Percentiles rank a stretch among this genome's conserved stretches.
phyloP scores from a whole-genome alignment of 2,329 filamentous ascomycete species.

The Emmonsiellopsis sp. region DNA sequence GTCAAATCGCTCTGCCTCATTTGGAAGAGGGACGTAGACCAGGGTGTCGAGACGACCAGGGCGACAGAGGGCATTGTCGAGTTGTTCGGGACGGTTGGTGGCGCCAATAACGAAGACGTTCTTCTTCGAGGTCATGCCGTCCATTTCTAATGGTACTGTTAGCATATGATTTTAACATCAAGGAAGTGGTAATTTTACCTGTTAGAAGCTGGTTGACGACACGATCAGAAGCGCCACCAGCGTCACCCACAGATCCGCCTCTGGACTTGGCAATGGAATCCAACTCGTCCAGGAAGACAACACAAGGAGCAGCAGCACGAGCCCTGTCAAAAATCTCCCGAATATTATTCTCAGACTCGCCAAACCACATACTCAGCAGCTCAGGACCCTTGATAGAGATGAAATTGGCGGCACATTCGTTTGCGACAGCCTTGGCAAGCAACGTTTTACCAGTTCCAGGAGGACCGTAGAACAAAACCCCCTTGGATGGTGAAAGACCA shows the following conservation, averaged over 20 bases:
- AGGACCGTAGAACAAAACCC: conserved; percentile 97
- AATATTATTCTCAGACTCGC: conserved; percentile 99
- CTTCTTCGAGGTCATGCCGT: conserved; percentile 99
- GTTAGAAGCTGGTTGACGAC: conserved; percentile 99
- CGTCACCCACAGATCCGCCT: conserved; percentile 92
- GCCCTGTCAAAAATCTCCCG: conserved; percentile 99
- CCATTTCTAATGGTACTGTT: conserved; percentile 65
- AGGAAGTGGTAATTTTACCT: conserved; percentile 47
- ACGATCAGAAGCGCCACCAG: conserved; percentile 96
- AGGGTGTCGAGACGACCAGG: conserved; percentile 97
- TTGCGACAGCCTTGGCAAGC: conserved; percentile 98
- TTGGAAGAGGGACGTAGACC: conserved; percentile 94
- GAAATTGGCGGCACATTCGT: conserved; percentile 99
- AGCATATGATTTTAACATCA: conserved; percentile 25
- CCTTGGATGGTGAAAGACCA: conserved; percentile 90
- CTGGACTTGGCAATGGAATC: conserved; percentile 99
- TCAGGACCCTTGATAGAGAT: conserved; percentile 99
- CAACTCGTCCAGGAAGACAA: conserved; percentile 97
- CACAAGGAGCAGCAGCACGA: conserved; percentile 91
- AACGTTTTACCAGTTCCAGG: conserved; percentile 99
- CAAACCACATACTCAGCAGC: conserved; percentile 99
- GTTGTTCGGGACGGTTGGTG: conserved; percentile 96
- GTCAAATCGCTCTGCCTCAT: conserved; percentile 77
- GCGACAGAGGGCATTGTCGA: conserved; percentile 95
- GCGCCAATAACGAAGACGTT: conserved; percentile 99